Conservation (phyloP, 139 green algal species). For the Tetratostichococcus sp. region DNA sequence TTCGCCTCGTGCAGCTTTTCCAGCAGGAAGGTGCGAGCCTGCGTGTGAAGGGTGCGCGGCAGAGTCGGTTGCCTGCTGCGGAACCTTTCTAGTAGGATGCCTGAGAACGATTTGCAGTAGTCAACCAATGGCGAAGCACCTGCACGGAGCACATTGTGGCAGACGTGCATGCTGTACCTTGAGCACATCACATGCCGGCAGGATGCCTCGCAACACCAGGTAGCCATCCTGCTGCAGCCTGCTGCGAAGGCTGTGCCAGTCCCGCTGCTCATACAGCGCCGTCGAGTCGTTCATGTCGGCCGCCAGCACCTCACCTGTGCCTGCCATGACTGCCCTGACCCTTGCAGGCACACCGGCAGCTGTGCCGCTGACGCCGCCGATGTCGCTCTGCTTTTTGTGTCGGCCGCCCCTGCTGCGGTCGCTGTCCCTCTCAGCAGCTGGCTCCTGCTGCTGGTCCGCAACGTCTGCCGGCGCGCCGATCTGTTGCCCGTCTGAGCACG, state of each 20-base stretch:
- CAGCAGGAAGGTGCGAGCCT: slow-evolving; percentile 5
- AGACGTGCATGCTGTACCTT: slow-evolving; percentile 11
- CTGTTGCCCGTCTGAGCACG: too few relatives aligned
- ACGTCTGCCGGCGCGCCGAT: not conserved
- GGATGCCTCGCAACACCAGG: slow-evolving; percentile 6
- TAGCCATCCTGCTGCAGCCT: slow-evolving; percentile 20
- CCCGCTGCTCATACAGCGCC: not conserved
- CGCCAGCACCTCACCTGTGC: slow-evolving; percentile 1
- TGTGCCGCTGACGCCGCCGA: too few relatives aligned
- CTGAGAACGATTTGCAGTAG: too few relatives aligned
- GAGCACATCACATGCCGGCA: not conserved
- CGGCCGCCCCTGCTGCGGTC: too few relatives aligned
- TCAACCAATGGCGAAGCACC: too few relatives aligned
- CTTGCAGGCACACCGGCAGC: too few relatives aligned
- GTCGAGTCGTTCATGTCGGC: slow-evolving; percentile 11
- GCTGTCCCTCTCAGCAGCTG: not conserved
- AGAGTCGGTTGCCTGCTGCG: too few relatives aligned
- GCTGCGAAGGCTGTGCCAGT: not conserved
- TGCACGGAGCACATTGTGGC: too few relatives aligned
- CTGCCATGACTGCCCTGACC: slow-evolving; percentile 4
- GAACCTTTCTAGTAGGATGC: too few relatives aligned
- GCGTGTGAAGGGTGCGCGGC: not conserved
- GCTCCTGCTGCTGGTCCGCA: not conserved
- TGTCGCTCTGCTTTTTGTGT: not conserved
- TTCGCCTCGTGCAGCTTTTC: slow-evolving; percentile 1